These are phyloP conservation scores for Saksenaea vasiformis DNA, from an alignment of 371 early-diverging fungal genomes.

Conservation along the genomic window DNA sequence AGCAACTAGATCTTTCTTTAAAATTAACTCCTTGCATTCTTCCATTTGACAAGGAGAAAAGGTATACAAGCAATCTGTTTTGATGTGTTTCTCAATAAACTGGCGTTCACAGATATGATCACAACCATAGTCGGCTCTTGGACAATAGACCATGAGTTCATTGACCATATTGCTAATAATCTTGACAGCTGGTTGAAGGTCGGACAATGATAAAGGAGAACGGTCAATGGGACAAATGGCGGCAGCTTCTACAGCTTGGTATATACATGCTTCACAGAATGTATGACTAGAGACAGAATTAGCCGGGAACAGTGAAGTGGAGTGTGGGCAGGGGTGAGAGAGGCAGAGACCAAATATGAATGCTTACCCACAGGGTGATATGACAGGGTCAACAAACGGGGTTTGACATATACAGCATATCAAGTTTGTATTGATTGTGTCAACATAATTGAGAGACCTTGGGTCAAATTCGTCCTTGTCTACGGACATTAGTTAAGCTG, in stretches of 20 bases:
- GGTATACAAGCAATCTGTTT: slow-evolving; percentile 60
- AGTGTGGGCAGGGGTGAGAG: not conserved
- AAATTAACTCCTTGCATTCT: slow-evolving; percentile 56
- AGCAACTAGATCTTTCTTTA: slow-evolving; percentile 57
- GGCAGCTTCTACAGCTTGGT: slow-evolving; percentile 53
- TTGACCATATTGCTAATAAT: slow-evolving; percentile 72
- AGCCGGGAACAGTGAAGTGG: not conserved
- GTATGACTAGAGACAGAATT: slow-evolving; percentile 56
- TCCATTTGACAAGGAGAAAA: slow-evolving; percentile 57
- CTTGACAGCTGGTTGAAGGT: slow-evolving; percentile 60
- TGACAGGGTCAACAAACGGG: slow-evolving; percentile 62
- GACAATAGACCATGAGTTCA: slow-evolving; percentile 65
- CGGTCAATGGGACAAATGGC: slow-evolving; percentile 71
- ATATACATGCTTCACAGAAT: slow-evolving; percentile 66
- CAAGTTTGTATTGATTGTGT: slow-evolving; percentile 54
- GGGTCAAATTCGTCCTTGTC: slow-evolving; percentile 25
- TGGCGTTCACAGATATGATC: slow-evolving; percentile 61
- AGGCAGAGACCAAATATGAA: not conserved
- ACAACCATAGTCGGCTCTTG: slow-evolving; percentile 60
- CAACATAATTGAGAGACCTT: slow-evolving; percentile 33
- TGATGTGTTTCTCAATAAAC: slow-evolving; percentile 56
- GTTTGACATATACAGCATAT: slow-evolving; percentile 65
- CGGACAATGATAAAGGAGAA: slow-evolving; percentile 36
- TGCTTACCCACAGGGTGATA: slow-evolving; percentile 52
- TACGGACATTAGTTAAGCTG: not conserved